Percentiles rank a stretch among this genome's conserved stretches.
These are phyloP conservation scores for Hypoxylon cercidicola DNA, from an alignment of 495 filamentous ascomycete genomes.

Conservation along the genomic window DNA sequence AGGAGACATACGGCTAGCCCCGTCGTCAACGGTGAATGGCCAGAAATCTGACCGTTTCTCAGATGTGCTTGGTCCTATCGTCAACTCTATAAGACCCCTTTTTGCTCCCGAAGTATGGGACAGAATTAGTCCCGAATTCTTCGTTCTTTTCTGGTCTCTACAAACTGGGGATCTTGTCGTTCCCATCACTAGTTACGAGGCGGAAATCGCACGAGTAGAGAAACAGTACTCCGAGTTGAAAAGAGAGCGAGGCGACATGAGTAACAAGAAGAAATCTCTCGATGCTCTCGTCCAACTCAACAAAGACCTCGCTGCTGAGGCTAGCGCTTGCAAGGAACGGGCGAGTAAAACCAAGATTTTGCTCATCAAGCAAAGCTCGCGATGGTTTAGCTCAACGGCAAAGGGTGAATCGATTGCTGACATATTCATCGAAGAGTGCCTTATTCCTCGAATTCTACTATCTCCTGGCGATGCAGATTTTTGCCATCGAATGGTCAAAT, in stretches of 20 bases:
- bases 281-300: constrained; percentile 67
- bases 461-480: constrained; percentile 89
- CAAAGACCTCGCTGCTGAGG: constrained; percentile 73
- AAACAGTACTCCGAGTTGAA: constrained; percentile 69
- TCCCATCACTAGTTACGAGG: constrained; percentile 76
- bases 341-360: constrained; percentile 71
- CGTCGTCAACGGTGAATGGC: constrained; percentile 36
- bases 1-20: constrained; percentile 30
- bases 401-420: constrained; percentile 76
- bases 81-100: constrained; percentile 69
- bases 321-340: constrained; percentile 70
- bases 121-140: constrained; percentile 78
- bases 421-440: constrained; percentile 85
- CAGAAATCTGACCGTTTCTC: constrained; percentile 66
- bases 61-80: constrained; percentile 79
- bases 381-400: constrained; percentile 71
- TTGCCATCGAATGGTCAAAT: constrained; percentile 83
- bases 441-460: constrained; percentile 84
- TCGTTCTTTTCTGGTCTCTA: constrained; percentile 93
- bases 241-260: constrained; percentile 77
- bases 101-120: constrained; percentile 73
- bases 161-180: constrained; percentile 81
- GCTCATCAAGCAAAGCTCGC: constrained; percentile 68
- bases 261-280: constrained; percentile 67
- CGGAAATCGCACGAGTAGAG: constrained; percentile 71